These are phyloP conservation scores for Vitis labrusca DNA, from an alignment of 164 flowering plant genomes.

Conservation along the genomic window DNA sequence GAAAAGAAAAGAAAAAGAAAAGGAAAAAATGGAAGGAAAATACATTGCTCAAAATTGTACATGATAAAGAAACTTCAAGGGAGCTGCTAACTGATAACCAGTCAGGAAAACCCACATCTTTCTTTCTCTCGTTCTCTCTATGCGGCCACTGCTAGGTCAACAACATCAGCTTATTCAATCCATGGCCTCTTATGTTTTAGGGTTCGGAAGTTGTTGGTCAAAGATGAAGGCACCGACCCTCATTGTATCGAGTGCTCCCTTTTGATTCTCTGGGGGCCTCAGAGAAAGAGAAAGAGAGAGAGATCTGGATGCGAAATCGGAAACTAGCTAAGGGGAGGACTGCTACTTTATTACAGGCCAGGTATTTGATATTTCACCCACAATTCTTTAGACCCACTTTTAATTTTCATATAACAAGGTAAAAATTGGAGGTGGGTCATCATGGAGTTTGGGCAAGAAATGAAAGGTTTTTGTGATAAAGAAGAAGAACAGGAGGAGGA, in stretches of 20 bases:
- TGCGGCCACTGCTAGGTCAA: background rate
- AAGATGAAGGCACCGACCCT: slow-evolving; percentile 25
- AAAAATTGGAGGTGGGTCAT: slow-evolving; percentile 7
- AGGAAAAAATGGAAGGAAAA: too few relatives aligned
- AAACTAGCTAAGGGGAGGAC: background rate
- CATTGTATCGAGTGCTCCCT: background rate
- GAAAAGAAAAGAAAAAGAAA: background rate
- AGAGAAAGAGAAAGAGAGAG: background rate
- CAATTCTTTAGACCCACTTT: background rate
- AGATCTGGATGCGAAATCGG: slow-evolving; percentile 9
- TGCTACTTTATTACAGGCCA: slow-evolving; percentile 1
- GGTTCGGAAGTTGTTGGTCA: slow-evolving; percentile 12
- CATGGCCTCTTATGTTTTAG: slow-evolving; percentile 8
- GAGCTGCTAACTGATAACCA: too few relatives aligned
- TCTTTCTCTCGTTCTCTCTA: too few relatives aligned
- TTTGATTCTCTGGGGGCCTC: background rate
- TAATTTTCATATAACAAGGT: background rate
- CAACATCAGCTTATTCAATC: background rate
- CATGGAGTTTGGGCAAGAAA: slow-evolving; percentile 17
- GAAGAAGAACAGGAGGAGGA: slow-evolving; percentile 12
- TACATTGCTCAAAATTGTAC: too few relatives aligned
- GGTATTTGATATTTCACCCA: background rate
- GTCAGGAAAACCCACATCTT: too few relatives aligned
- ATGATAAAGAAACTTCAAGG: too few relatives aligned
- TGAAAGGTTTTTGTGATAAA: slow-evolving; percentile 10